These are phyloP conservation scores for Polytolypa hystricis DNA, from an alignment of 2,329 filamentous ascomycete species.

Conservation along the genomic window DNA sequence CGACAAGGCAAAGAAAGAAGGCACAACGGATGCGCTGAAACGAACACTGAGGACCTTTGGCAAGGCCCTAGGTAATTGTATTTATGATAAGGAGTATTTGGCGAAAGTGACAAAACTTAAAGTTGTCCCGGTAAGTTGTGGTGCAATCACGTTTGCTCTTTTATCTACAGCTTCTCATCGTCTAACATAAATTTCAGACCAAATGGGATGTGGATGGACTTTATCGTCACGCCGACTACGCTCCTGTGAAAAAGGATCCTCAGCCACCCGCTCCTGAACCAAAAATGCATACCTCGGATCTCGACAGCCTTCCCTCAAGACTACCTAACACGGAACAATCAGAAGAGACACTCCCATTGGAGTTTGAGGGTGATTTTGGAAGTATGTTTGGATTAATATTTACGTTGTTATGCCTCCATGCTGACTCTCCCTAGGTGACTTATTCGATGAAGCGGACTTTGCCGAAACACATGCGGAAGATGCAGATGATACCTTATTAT, in stretches of 20 bases:
- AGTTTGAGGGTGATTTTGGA: conserved; percentile 33
- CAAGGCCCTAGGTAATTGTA: conserved; percentile 94
- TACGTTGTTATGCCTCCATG: background rate
- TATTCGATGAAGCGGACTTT: conserved; percentile 70
- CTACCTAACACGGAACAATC: conserved; percentile 17
- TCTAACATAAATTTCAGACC: conserved; percentile 28
- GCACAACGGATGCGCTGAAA: conserved; percentile 88
- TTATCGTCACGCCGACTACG: conserved; percentile 69
- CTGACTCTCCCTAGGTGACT: conserved; percentile 32
- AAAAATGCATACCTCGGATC: conserved; percentile 21
- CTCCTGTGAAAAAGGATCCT: conserved; percentile 47
- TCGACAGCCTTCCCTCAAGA: conserved; percentile 35
- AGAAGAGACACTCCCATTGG: conserved; percentile 18
- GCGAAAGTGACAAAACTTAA: conserved; percentile 85
- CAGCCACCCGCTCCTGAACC: conserved; percentile 14
- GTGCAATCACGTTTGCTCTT: background rate
- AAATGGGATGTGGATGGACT: conserved; percentile 71
- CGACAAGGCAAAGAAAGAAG: conserved; percentile 98
- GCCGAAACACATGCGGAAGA: conserved; percentile 57
- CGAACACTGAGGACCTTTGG: conserved; percentile 83
- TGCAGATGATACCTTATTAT: conserved; percentile 64
- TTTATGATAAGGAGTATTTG: conserved; percentile 94
- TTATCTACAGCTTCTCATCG: conserved; percentile 1
- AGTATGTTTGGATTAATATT: conserved; percentile 24
- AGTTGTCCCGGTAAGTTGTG: conserved; percentile 46